A percentile compares a stretch with the other conserved stretches of the same genome.
phyloP scores from a whole-genome alignment of 2,329 filamentous ascomycete genomes.

The Trichoderma oligosporum region DNA sequence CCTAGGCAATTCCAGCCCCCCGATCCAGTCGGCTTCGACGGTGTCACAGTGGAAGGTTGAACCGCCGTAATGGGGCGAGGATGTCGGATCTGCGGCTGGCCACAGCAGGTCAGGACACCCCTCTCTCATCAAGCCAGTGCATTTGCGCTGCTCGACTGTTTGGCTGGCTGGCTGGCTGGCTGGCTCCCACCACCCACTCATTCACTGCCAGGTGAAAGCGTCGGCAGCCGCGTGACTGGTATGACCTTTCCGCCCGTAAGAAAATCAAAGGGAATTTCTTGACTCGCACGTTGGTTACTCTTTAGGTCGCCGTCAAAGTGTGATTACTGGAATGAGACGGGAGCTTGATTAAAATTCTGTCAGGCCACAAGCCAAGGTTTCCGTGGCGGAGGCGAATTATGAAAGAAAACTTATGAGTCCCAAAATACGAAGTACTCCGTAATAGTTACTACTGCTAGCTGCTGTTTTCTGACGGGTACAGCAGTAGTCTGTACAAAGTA shows the following conservation, averaged over 20 bases:
- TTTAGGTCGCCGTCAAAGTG: not conserved
- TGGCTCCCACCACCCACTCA: slow-evolving; percentile 13
- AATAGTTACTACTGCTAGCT: not conserved
- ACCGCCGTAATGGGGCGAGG: slow-evolving; percentile 21
- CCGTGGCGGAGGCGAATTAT: slow-evolving; percentile 13
- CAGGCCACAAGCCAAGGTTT: slow-evolving; percentile 17
- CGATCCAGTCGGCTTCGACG: slow-evolving; percentile 21
- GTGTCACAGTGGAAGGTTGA: slow-evolving; percentile 19
- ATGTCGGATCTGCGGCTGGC: slow-evolving; percentile 20
- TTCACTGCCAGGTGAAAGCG: slow-evolving; percentile 10
- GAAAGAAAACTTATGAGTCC: not conserved
- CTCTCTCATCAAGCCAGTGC: slow-evolving; percentile 7
- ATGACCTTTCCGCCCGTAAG: slow-evolving; percentile 4
- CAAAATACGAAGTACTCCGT: slow-evolving; percentile 4
- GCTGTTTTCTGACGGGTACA: not conserved
- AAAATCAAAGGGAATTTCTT: not conserved
- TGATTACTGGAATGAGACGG: slow-evolving; percentile 16
- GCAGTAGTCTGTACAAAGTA: not conserved
- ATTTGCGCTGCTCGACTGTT: not conserved
- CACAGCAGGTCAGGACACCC: slow-evolving; percentile 17
- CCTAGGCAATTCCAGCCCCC: slow-evolving; percentile 21
- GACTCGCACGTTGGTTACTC: slow-evolving; percentile 13
- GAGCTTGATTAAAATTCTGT: not conserved
- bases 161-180: not conserved
- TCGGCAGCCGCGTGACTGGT: slow-evolving; percentile 19